A percentile compares a stretch with the other conserved stretches of the same genome.
Evolutionary conservation across 2,329 filamentous ascomycete species (phyloP).

Genomic region (Hypocrella siamensis): DNA sequence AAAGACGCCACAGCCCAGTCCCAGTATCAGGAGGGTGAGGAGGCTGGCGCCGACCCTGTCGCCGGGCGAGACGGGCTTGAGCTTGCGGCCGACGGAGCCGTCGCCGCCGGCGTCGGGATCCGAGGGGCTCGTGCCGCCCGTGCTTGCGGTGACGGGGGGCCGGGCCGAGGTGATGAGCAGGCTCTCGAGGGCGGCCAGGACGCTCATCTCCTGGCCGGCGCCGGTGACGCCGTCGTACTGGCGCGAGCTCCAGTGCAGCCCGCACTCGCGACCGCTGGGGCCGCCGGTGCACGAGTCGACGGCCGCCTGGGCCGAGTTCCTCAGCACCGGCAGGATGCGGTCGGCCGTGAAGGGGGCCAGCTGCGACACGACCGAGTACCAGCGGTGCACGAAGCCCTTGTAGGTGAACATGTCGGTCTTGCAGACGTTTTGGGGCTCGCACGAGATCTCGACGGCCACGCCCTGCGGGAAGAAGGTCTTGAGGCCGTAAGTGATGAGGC

Average conservation of each 20-base stretch:
- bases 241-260: constrained; percentile 35
- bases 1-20: constrained; percentile 22
- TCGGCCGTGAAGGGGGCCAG: constrained; percentile 36
- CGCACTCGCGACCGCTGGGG: constrained; percentile 30
- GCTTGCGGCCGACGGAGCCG: constrained; percentile 14
- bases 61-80: constrained; percentile 22
- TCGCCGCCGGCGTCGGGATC: constrained; percentile 24
- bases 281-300: constrained; percentile 39
- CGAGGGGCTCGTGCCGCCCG: constrained; percentile 34
- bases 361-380: constrained; percentile 36
- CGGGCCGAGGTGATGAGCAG: constrained; percentile 28
- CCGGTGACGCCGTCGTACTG: constrained; percentile 37
- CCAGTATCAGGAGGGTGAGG: constrained; percentile 28
- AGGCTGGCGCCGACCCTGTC: constrained; percentile 33
- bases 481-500: constrained; percentile 19
- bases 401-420: constrained; percentile 48
- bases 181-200: constrained; percentile 36
- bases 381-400: constrained; percentile 44
- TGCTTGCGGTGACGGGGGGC: constrained; percentile 26
- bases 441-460: constrained; percentile 45
- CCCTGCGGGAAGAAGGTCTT: constrained; percentile 37
- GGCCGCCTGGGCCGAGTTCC: constrained; percentile 35
- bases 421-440: constrained; percentile 39
- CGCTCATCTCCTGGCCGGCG: constrained; percentile 45
- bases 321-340: constrained; percentile 34